Evolutionary conservation across 805 yeast species (phyloP), one percentile per base, ranked within the genome.

Genomic region (Brettanomyces custersianus): DNA sequence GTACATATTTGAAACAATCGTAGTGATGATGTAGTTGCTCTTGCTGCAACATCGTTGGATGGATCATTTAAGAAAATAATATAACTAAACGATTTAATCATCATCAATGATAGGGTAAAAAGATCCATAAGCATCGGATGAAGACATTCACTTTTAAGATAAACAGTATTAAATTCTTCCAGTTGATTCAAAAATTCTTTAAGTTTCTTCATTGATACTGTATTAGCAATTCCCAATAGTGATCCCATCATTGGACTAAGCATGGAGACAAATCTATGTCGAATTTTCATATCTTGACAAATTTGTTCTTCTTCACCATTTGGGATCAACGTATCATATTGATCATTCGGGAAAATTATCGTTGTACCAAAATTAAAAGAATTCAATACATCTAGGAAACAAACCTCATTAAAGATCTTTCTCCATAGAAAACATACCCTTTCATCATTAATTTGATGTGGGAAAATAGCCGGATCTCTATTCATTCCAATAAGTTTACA

Each of bases 321-420:
- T n/a, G n/a, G n/a, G n/a, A n/a, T n/a, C n/a, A n/a, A n/a, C 9
- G 74, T 68, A 41, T 72, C 77, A 49, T 59, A 72, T 37, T 64
- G 66, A 26, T 60, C 60, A 25, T 52, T 49, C 17, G 39, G 31
- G 23, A 69, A 59, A 12, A 61, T 45, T 28, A 70, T 46, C 1
- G 72, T 69, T 13, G 65, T 55, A 0, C 78, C 80, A 38, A 60
- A 62, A 10, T 55, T 45, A 32, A 68, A 54, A 0, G 74, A 59
- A 29, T 60, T 63, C 4, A 43, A 18, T 1, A 68, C 57, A 47
- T 74, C 80, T 24, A 68, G 27, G 12, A 50, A 44, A 34, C 70
- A 40, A 24, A 74, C 40, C 34, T 58, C 60, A 43, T 62, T 59
- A 66, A 70, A 74, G 3, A 73, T 63, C 41, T 73, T 66, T 43